These are phyloP conservation scores for Lasiosphaeria ovina DNA, from an alignment of 495 filamentous ascomycete genomes.

Conservation along the genomic window DNA sequence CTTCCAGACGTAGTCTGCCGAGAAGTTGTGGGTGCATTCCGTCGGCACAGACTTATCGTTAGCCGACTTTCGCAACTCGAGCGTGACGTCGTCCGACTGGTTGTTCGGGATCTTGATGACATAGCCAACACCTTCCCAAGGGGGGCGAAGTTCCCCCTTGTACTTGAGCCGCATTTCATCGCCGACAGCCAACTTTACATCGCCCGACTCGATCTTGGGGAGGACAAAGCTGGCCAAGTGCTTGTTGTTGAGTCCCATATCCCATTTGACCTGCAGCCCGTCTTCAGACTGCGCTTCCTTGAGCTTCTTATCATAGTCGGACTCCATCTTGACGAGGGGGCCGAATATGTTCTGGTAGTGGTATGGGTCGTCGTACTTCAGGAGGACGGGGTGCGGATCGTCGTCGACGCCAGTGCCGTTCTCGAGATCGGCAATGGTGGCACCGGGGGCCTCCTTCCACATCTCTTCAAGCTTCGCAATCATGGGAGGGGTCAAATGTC, in stretches of 20 bases:
- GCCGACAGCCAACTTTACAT: constrained; percentile 96
- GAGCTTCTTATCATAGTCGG: constrained; percentile 98
- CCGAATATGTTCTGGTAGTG: constrained; percentile 99
- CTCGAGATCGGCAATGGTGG: constrained; percentile 89
- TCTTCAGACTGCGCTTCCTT: constrained; percentile 99
- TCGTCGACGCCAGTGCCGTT: constrained; percentile 93
- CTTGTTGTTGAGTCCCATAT: constrained; percentile 96
- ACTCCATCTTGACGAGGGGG: constrained; percentile 97
- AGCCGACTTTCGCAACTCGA: constrained; percentile 72
- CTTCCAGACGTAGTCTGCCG: constrained; percentile 99
- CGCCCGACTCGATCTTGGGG: constrained; percentile 94
- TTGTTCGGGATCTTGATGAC: constrained; percentile 99
- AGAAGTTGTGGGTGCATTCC: constrained; percentile 97
- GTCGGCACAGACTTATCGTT: constrained; percentile 94
- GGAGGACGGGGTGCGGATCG: constrained; percentile 86
- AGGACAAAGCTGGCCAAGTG: constrained; percentile 94
- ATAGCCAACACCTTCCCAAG: constrained; percentile 98
- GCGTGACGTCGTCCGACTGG: constrained; percentile 95
- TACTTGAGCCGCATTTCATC: constrained; percentile 99
- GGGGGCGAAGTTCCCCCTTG: constrained; percentile 85
- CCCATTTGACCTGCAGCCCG: constrained; percentile 89
- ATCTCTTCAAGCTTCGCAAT: constrained; percentile 97
- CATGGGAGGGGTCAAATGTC: constrained; percentile 91
- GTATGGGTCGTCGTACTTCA: constrained; percentile 96
- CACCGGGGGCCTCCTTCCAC: constrained; percentile 94